A percentile compares a stretch with the other conserved stretches of the same genome.
Conservation (phyloP, 371 early-diverging fungal genomes). For the Zychaea mexicana region DNA sequence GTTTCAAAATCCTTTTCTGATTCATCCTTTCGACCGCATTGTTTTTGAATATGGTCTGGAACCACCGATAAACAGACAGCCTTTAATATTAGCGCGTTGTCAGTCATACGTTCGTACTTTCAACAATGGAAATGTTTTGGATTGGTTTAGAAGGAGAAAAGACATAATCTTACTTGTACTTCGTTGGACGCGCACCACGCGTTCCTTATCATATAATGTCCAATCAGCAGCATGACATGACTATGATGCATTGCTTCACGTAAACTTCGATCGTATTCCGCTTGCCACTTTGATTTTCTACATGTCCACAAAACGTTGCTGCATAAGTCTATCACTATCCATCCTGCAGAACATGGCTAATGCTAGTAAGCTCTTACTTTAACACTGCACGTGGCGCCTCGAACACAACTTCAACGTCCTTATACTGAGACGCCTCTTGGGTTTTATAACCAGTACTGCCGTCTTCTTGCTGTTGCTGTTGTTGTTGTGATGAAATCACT, state of each 20-base stretch:
- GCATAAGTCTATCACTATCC: no score
- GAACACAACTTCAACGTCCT: slow-evolving; percentile 44
- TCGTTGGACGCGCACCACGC: slow-evolving; percentile 37
- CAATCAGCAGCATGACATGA: slow-evolving; percentile 35
- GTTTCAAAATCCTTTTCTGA: slow-evolving; percentile 18
- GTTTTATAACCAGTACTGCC: neutral
- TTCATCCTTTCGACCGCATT: slow-evolving; percentile 10
- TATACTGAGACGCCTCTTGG: slow-evolving; percentile 16
- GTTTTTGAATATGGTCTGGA: slow-evolving; percentile 29
- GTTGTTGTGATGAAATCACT: neutral
- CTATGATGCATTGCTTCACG: slow-evolving; percentile 44
- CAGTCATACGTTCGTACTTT: no score
- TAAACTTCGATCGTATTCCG: slow-evolving; percentile 31
- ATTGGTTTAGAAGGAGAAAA: no score
- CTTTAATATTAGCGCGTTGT: slow-evolving; percentile 11
- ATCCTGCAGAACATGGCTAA: neutral
- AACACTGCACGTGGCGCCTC: slow-evolving; percentile 29
- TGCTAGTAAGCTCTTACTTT: slow-evolving; percentile 23
- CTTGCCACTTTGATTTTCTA: slow-evolving; percentile 36
- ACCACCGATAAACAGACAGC: slow-evolving; percentile 29
- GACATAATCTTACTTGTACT: slow-evolving; percentile 30
- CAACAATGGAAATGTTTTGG: no score
- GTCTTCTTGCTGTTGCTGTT: neutral
- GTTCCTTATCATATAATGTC: slow-evolving; percentile 44
- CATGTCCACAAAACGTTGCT: no score